These are phyloP conservation scores for Xylaria sp. DNA, from an alignment of 2,329 filamentous ascomycete genomes.

Conservation along the genomic window DNA sequence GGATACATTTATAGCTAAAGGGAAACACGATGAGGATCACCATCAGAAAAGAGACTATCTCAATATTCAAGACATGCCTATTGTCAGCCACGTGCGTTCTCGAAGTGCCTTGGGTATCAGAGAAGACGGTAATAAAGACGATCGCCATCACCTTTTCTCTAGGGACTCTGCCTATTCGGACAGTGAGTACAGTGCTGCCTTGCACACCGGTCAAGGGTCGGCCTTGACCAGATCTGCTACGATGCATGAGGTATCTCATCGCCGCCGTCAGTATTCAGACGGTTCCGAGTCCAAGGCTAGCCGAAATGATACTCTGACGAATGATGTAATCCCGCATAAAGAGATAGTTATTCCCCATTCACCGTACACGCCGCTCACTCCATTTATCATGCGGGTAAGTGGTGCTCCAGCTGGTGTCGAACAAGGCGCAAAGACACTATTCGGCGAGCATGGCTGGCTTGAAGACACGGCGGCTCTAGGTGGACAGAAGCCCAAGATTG, in stretches of 20 bases:
- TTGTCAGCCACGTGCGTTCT: slow-evolving; percentile 30
- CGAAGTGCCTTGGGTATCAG: slow-evolving; percentile 34
- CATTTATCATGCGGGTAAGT: slow-evolving; percentile 46
- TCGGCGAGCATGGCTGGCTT: slow-evolving; percentile 68
- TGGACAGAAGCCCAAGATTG: slow-evolving; percentile 33
- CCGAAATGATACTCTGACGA: neutral
- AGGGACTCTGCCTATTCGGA: neutral
- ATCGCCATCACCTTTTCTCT: slow-evolving; percentile 24
- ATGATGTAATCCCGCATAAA: neutral
- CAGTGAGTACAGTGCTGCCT: slow-evolving; percentile 8
- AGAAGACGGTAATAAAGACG: slow-evolving; percentile 20
- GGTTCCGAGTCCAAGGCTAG: neutral
- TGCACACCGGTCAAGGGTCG: neutral
- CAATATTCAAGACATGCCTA: neutral
- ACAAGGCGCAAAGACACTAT: slow-evolving; percentile 58
- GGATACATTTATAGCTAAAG: neutral
- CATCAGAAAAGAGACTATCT: slow-evolving; percentile 10
- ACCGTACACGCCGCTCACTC: slow-evolving; percentile 47
- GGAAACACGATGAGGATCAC: neutral
- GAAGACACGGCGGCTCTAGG: slow-evolving; percentile 52
- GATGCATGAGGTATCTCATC: slow-evolving; percentile 20
- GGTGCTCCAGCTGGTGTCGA: slow-evolving; percentile 35
- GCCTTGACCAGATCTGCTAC: slow-evolving; percentile 33
- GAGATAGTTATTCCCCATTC: slow-evolving; percentile 19
- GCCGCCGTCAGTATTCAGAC: slow-evolving; percentile 14